phyloP scores from a whole-genome alignment of 345 rosid species.

The rapeseed (Brassica napus) region Da-Ae NC_063443.1:13497001-13497500 shows the following conservation, averaged over 20 bases:
- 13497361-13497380: too few species aligned
- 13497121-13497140: slow-evolving; percentile 71
- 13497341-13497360: not conserved
- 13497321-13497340: not conserved
- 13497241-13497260: too few species aligned
- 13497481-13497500: slow-evolving; percentile 4
- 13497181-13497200: slow-evolving; percentile 68
- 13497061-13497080: slow-evolving; percentile 82
- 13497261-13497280: not conserved
- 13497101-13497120: slow-evolving; percentile 65
- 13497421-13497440: not conserved
- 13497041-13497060: slow-evolving; percentile 70
- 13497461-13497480: slow-evolving; percentile 2
- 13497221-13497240: slow-evolving; percentile 14
- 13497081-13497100: slow-evolving; percentile 55
- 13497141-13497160: slow-evolving; percentile 48
- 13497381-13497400: not conserved
- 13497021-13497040: slow-evolving; percentile 64
- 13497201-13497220: slow-evolving; percentile 53
- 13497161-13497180: slow-evolving; percentile 74
- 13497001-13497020: slow-evolving; percentile 72
- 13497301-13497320: not conserved
- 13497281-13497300: slow-evolving; percentile 11
- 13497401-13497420: too few species aligned
- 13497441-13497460: not conserved